These are phyloP conservation scores for Fusarium albidum DNA, from an alignment of 2,329 filamentous ascomycete species.

Conservation along the genomic window DNA sequence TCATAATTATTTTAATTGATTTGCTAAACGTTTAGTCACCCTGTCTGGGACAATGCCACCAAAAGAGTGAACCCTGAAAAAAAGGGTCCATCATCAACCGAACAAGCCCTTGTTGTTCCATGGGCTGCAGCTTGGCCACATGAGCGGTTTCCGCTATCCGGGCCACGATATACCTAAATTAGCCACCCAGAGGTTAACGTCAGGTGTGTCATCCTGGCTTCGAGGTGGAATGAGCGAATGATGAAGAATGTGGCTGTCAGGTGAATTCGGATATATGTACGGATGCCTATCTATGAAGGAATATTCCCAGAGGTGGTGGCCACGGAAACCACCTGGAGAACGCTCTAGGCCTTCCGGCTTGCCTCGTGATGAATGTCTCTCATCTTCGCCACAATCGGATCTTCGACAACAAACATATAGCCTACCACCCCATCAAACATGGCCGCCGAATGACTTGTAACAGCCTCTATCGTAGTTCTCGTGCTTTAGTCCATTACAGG, in stretches of 20 bases:
- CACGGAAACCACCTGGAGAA: conserved; percentile 25
- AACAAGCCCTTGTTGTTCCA: conserved; percentile 3
- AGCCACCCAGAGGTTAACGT: not conserved
- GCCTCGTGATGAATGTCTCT: conserved; percentile 27
- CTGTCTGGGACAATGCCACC: conserved; percentile 17
- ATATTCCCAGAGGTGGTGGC: conserved; percentile 17
- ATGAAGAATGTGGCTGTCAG: conserved; percentile 3
- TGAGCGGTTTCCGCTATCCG: conserved; percentile 4
- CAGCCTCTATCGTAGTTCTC: too few relatives aligned
- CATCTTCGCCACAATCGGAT: not conserved
- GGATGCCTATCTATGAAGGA: conserved; percentile 16
- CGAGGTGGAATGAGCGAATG: not conserved
- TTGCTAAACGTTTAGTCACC: conserved; percentile 12
- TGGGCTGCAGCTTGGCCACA: conserved; percentile 4
- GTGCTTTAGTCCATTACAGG: too few relatives aligned
- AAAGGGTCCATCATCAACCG: conserved; percentile 15
- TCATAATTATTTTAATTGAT: not conserved
- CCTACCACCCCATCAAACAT: too few relatives aligned
- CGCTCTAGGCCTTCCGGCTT: conserved; percentile 10
- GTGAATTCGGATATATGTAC: conserved; percentile 13
- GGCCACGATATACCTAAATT: not conserved
- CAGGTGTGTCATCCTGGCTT: conserved; percentile 1
- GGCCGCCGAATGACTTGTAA: too few relatives aligned
- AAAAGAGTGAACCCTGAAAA: conserved; percentile 17
- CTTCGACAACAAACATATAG: not conserved